Conservation (phyloP, 2,329 filamentous ascomycete species). For the Trichoderma asperellum region DNA sequence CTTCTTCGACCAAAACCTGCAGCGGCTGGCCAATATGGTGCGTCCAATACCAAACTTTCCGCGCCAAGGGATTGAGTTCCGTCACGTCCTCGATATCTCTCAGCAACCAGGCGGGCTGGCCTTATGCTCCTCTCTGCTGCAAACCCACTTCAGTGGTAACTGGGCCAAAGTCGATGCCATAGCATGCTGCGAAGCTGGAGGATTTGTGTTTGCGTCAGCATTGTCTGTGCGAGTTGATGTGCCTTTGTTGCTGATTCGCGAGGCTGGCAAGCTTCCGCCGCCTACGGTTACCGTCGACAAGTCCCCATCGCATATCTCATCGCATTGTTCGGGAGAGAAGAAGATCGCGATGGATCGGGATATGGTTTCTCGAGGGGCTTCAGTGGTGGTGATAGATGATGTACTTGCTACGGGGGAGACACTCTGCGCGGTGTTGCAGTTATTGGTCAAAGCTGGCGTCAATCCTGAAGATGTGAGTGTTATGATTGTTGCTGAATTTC, state of each 20-base stretch:
- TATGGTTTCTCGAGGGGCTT: conserved; percentile 44
- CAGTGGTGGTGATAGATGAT: conserved; percentile 63
- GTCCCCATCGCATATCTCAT: conserved; percentile 57
- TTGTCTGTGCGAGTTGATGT: conserved; percentile 48
- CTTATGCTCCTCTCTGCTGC: conserved; percentile 56
- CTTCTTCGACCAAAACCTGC: conserved; percentile 51
- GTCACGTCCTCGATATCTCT: conserved; percentile 60
- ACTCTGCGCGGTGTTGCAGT: conserved; percentile 55
- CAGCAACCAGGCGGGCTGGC: conserved; percentile 55
- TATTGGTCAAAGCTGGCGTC: conserved; percentile 52
- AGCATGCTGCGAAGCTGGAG: conserved; percentile 60
- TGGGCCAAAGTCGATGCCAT: conserved; percentile 54
- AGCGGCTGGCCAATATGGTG: conserved; percentile 56
- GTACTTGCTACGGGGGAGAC: conserved; percentile 61
- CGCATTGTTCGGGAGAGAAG: conserved; percentile 38
- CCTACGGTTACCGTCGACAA: conserved; percentile 56
- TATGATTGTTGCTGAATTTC: conserved; percentile 63
- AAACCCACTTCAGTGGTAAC: conserved; percentile 48
- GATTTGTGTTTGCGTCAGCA: conserved; percentile 58
- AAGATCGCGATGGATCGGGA: conserved; percentile 55
- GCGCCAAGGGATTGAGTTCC: conserved; percentile 55
- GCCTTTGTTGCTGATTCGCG: conserved; percentile 56
- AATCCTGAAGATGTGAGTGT: conserved; percentile 47
- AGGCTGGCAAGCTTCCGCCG: conserved; percentile 62
- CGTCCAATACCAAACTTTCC: conserved; percentile 55